Evolutionary conservation across 2,329 filamentous ascomycete species (phyloP).

Genomic region (Sodiomyces alkalinus): DNA sequence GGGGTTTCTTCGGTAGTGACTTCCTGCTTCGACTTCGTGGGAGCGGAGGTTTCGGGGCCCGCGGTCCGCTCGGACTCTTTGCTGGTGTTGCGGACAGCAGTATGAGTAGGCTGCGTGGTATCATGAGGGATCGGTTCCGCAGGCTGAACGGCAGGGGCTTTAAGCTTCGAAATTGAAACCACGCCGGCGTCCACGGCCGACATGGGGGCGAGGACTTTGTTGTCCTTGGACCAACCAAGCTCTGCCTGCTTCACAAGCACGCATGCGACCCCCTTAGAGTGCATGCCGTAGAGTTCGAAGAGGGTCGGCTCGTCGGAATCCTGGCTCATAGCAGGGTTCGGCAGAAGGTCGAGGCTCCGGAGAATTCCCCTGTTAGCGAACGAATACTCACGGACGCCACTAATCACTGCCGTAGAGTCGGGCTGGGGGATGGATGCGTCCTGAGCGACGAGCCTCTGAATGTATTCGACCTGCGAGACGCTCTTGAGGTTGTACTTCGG

Average conservation of each 20-base stretch:
- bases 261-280: conserved; percentile 92
- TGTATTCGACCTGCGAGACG: conserved; percentile 78
- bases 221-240: conserved; percentile 81
- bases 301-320: conserved; percentile 56
- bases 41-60: conserved; percentile 14
- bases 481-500: conserved; percentile 77
- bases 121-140: conserved; percentile 25
- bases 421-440: conserved; percentile 64
- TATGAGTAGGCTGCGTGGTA: conserved; percentile 15
- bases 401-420: conserved; percentile 93
- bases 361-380: conserved; percentile 76
- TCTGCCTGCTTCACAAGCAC: conserved; percentile 76
- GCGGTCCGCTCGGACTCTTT: conserved; percentile 20
- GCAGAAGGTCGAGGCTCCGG: conserved; percentile 79
- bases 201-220: conserved; percentile 67
- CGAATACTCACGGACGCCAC: conserved; percentile 88
- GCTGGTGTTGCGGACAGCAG: conserved; percentile 14
- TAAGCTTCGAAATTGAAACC: conserved; percentile 60
- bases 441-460: conserved; percentile 60
- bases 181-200: conserved; percentile 61
- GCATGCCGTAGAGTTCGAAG: conserved; percentile 94
- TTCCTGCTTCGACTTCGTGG: conserved; percentile 25
- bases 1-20: conserved; percentile 31
- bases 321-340: conserved; percentile 48
- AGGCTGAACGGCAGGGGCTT: conserved; percentile 30